Base-by-base conservation (phyloP, 2,329 filamentous ascomycete genomes). In the Rosellinia necatrix region DNA sequence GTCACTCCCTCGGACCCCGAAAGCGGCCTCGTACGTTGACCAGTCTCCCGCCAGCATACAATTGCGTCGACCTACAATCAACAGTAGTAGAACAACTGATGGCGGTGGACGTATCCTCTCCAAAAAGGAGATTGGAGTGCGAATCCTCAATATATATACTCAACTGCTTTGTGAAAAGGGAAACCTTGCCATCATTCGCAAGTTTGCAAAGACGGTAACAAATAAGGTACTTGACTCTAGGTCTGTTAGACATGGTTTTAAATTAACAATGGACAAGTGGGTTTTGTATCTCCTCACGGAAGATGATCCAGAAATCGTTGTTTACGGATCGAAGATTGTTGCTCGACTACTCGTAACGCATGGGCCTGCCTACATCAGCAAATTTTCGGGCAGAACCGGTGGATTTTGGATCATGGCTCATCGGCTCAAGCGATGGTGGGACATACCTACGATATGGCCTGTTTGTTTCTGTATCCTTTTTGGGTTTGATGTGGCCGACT, bases 201-300 rank as follows among this genome's bases (percentile, higher is more conserved):
- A 92, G 66, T 97, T 99, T 77, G 91, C 92, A 4, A 90, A 89
- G 68, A 96, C 93, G 1, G 93, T 99, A 7, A 97, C 93, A 19
- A 96, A 96, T 65, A 96, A 96, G 81, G 90, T 91, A 77, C 68
- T 78, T 72, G 59, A 62, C 53, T 57, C 53, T 40, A 46, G 57
- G 53, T 60, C 63, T 63, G 56, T 56, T 49, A 60, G 53, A 52
- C 47, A 56, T 19, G 56, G 64, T 54, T 66, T 65, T 51, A 67
- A 65, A 63, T 70, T 77, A 69, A 74, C 64, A 49, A 66, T 64
- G 59, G 53, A 55, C 40, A 63, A 93, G 88, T 97, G 92, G 92
- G 82, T 96, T 12, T 77, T 99, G 12, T 96, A 97, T 72, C 82
- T 99, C 12, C 81, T 97, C 47, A 91, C 91, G 6, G 92, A 97